Conservation (phyloP, 257 asterid species). For the Jaltomata sinuosa region DNA sequence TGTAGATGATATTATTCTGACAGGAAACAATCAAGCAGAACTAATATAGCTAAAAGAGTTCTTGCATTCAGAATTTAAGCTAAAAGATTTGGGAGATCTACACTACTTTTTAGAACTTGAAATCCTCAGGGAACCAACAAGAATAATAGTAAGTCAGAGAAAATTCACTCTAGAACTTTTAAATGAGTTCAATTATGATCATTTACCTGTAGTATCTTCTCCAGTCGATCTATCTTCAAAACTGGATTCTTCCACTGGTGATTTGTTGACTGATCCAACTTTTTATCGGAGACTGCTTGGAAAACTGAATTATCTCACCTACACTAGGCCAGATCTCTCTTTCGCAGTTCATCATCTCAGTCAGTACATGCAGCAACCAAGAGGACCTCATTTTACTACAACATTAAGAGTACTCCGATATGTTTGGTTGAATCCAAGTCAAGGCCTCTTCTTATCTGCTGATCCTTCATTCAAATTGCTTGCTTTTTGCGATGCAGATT, state of each 20-base stretch:
- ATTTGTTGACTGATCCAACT: neutral
- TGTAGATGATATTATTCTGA: neutral
- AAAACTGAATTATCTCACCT: neutral
- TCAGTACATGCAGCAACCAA: neutral
- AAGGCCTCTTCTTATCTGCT: neutral
- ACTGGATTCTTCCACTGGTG: neutral
- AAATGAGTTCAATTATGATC: neutral
- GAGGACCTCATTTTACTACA: neutral
- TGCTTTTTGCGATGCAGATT: neutral
- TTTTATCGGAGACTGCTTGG: neutral
- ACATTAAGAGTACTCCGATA: neutral
- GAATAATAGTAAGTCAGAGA: neutral
- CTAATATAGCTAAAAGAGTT: neutral
- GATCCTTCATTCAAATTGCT: neutral
- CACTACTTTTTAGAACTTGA: neutral
- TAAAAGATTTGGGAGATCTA: neutral
- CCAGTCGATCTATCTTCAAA: neutral
- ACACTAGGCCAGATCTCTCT: neutral
- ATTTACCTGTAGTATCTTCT: neutral
- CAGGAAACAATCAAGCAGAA: neutral
- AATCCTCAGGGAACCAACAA: neutral
- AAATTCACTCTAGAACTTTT: neutral
- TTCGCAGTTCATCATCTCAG: neutral
- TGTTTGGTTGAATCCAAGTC: neutral
- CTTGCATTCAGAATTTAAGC: neutral